phyloP scores from a whole-genome alignment of 1,284 basidiomycete species.

The Pholiota adiposa region DNA sequence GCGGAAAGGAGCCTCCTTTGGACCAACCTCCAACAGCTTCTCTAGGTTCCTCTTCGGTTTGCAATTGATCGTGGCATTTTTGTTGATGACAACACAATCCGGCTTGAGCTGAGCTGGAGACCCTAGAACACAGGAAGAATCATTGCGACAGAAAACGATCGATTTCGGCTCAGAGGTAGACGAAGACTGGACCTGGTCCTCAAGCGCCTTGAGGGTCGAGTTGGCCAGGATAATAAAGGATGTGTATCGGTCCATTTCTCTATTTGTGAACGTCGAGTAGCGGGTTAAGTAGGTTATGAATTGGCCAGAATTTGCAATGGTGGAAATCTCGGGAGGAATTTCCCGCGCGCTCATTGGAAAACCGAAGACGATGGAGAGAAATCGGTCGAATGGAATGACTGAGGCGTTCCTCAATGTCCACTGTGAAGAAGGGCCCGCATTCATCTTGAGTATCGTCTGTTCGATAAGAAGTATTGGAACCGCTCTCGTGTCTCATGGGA shows the following conservation, averaged over 20 bases:
- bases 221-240: neutral
- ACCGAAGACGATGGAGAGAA: neutral
- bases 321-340: neutral
- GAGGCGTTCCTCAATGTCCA: neutral
- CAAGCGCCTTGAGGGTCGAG: neutral
- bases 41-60: neutral
- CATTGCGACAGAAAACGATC: neutral
- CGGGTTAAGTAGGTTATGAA: neutral
- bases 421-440: neutral
- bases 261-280: too few species aligned
- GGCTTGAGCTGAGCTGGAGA: neutral
- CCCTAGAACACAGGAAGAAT: neutral
- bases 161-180: neutral
- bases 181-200: neutral
- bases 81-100: neutral
- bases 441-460: neutral
- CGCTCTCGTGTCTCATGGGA: too few species aligned
- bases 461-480: too few species aligned
- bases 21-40: neutral
- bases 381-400: neutral
- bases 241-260: neutral
- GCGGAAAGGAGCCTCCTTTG: neutral
- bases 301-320: neutral
- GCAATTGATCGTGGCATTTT: neutral
- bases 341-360: neutral